These are phyloP conservation scores for Elongisporangium senticosum DNA, from an alignment of 352 stramenopile species.

Conservation along the genomic window DNA sequence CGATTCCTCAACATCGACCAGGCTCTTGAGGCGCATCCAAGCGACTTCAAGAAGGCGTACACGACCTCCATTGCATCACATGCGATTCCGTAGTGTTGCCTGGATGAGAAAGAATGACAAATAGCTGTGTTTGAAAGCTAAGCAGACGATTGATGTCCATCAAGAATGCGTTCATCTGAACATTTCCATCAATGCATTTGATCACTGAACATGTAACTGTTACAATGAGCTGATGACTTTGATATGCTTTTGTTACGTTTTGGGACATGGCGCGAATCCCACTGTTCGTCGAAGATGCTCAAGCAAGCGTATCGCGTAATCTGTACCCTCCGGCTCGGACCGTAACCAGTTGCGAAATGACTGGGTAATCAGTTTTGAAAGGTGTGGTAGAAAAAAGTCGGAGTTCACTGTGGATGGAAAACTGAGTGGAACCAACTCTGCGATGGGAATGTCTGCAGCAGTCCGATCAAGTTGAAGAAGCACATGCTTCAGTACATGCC, in stretches of 20 bases:
- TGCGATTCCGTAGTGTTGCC: neutral
- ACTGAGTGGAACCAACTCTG: too few species aligned
- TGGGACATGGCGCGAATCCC: neutral
- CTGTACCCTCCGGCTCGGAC: neutral
- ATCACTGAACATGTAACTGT: neutral
- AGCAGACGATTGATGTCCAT: neutral
- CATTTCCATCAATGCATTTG: too few species aligned
- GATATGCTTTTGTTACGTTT: neutral
- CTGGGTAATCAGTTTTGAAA: too few species aligned
- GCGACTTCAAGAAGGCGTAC: constrained; percentile 72
- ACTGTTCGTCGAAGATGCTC: neutral
- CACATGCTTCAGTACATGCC: neutral
- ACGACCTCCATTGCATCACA: constrained; percentile 7
- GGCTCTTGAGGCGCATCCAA: constrained; percentile 72
- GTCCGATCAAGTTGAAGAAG: too few species aligned
- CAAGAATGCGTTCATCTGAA: too few species aligned
- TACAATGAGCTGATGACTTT: neutral
- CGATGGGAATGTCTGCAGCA: too few species aligned
- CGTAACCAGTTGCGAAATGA: neutral
- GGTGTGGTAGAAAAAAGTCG: too few species aligned
- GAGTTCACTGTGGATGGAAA: too few species aligned
- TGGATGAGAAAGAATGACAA: neutral
- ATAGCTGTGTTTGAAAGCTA: neutral
- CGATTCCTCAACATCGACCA: constrained; percentile 85
- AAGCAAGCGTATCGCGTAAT: neutral